Evolutionary conservation across 2,329 filamentous ascomycete genomes (phyloP).

Genomic region (Kalmusia sp.): DNA sequence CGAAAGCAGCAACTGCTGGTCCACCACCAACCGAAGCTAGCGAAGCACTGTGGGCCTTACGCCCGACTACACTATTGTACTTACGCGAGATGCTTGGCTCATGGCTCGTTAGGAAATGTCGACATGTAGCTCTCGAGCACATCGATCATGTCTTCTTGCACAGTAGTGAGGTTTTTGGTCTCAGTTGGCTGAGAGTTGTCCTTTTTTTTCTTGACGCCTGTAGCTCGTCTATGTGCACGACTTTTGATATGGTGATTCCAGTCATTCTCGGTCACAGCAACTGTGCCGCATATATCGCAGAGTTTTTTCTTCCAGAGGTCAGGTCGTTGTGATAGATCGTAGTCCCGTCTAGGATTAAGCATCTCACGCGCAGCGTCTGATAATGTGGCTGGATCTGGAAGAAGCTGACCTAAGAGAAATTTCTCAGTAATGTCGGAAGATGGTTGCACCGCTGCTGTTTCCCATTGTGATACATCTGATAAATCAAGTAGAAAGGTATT

Average conservation of each 20-base stretch:
- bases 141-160: conserved; percentile 26
- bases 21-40: neutral
- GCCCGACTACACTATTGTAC: too few species aligned
- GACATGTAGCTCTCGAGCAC: conserved; percentile 29
- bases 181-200: conserved; percentile 17
- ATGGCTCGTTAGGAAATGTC: conserved; percentile 11
- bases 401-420: conserved; percentile 65
- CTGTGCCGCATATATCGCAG: conserved; percentile 74
- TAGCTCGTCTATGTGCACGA: conserved; percentile 57
- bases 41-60: neutral
- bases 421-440: conserved; percentile 67
- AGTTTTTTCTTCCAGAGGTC: conserved; percentile 60
- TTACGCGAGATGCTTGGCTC: neutral
- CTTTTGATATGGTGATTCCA: conserved; percentile 66
- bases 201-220: conserved; percentile 35
- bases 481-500: conserved; percentile 83
- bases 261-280: conserved; percentile 62
- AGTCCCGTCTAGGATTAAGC: conserved; percentile 62
- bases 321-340: conserved; percentile 51
- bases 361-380: conserved; percentile 64
- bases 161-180: conserved; percentile 1
- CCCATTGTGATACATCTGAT: conserved; percentile 70
- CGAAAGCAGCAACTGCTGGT: neutral
- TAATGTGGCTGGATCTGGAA: conserved; percentile 64
- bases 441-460: conserved; percentile 67